Conservation (phyloP, 2,329 filamentous ascomycete species). For the Lecanosticta acicola region DNA sequence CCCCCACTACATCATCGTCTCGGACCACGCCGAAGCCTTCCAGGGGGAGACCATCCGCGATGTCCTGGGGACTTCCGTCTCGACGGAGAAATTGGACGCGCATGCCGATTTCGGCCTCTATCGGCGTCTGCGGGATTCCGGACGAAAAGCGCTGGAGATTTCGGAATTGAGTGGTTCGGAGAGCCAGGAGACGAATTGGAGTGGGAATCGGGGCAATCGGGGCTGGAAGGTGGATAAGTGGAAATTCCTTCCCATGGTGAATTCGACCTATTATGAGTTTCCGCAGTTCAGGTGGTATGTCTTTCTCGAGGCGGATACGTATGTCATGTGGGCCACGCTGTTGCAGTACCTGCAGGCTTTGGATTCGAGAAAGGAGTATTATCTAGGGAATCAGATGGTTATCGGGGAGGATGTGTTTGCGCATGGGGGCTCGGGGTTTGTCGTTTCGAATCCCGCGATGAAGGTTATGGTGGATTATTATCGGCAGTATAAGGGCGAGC, state of each 20-base stretch:
- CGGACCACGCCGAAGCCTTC: slow-evolving; percentile 51
- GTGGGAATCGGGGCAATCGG: slow-evolving; percentile 19
- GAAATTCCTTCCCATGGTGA: slow-evolving; percentile 48
- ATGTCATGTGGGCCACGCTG: slow-evolving; percentile 49
- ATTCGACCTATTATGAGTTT: slow-evolving; percentile 16
- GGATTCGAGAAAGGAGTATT: slow-evolving; percentile 44
- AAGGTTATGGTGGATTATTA: slow-evolving; percentile 32
- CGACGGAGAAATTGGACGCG: slow-evolving; percentile 20
- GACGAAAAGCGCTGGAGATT: slow-evolving; percentile 23
- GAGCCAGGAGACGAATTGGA: slow-evolving; percentile 6
- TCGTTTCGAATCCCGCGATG: slow-evolving; percentile 38
- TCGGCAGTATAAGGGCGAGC: slow-evolving; percentile 30
- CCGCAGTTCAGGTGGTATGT: slow-evolving; percentile 52
- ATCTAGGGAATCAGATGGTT: slow-evolving; percentile 50
- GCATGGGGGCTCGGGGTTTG: slow-evolving; percentile 40
- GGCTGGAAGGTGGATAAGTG: slow-evolving; percentile 40
- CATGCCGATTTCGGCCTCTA: slow-evolving; percentile 35
- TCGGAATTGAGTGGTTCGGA: slow-evolving; percentile 3
- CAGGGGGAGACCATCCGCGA: slow-evolving; percentile 36
- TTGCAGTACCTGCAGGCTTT: slow-evolving; percentile 49
- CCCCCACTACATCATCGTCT: slow-evolving; percentile 53
- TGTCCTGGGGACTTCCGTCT: slow-evolving; percentile 28
- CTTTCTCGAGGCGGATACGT: slow-evolving; percentile 56
- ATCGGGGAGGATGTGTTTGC: slow-evolving; percentile 37
- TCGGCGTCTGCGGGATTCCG: slow-evolving; percentile 27